Evolutionary conservation across 2,329 filamentous ascomycete genomes (phyloP).

Genomic region (Aspergillus sp.): DNA sequence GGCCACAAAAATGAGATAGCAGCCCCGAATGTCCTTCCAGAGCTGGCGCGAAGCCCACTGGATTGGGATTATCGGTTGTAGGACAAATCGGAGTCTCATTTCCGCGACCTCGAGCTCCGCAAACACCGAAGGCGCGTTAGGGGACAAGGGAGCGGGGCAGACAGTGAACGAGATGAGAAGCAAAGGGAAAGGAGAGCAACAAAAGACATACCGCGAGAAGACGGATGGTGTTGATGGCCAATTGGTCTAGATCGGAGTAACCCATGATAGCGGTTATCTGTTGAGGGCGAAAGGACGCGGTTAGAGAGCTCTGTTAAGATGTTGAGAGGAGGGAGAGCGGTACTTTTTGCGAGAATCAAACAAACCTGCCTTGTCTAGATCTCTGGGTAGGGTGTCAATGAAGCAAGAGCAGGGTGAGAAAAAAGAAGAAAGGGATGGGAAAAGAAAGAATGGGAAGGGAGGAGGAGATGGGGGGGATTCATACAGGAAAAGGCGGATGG

Average conservation of each 20-base stretch:
- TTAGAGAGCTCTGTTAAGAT: slow-evolving; percentile 14
- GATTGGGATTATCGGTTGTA: not conserved
- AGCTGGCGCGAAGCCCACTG: not conserved
- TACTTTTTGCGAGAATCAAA: slow-evolving; percentile 20
- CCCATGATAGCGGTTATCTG: slow-evolving; percentile 65
- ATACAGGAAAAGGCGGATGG: slow-evolving; percentile 13
- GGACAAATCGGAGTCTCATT: not conserved
- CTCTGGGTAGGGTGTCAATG: slow-evolving; percentile 4
- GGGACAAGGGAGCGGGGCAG: slow-evolving; percentile 8
- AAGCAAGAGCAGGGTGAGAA: slow-evolving; percentile 13
- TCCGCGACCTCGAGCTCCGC: not conserved
- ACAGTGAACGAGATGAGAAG: not conserved
- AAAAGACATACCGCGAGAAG: slow-evolving; percentile 77
- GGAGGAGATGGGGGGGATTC: slow-evolving; percentile 9
- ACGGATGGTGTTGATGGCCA: slow-evolving; percentile 98
- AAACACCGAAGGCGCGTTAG: not conserved
- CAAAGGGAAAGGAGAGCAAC: slow-evolving; percentile 6
- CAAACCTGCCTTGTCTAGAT: slow-evolving; percentile 8
- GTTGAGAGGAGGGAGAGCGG: not conserved
- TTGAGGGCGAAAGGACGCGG: slow-evolving; percentile 10
- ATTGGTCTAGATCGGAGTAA: slow-evolving; percentile 82
- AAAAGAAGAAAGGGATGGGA: slow-evolving; percentile 16
- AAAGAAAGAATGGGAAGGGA: slow-evolving; percentile 14
- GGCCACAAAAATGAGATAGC: not conserved
- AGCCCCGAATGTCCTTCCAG: not conserved